Evolutionary conservation across 768 basidiomycete genomes (phyloP).

Genomic region (Tulasnella sp.): DNA sequence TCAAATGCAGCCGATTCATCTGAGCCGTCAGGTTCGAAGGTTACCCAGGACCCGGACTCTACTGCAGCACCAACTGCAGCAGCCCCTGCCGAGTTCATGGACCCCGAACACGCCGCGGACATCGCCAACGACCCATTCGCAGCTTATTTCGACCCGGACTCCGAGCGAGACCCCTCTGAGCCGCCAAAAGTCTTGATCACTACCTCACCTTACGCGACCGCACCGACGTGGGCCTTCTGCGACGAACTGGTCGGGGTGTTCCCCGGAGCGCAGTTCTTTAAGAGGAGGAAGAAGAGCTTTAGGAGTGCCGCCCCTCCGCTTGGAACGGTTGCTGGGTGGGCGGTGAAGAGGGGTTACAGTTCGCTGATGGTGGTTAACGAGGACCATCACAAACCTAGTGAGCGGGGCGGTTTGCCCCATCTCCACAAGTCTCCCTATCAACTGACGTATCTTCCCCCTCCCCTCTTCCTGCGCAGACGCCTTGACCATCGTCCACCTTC

Average conservation of each 20-base stretch:
- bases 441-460: too few relatives aligned
- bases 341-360: slow-evolving; percentile 79
- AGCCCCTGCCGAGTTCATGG: slow-evolving; percentile 31
- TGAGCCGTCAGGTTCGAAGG: neutral
- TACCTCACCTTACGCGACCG: slow-evolving; percentile 84
- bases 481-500: slow-evolving; percentile 85
- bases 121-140: slow-evolving; percentile 73
- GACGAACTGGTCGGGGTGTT: slow-evolving; percentile 86
- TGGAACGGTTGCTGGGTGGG: slow-evolving; percentile 90
- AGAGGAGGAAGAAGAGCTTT: slow-evolving; percentile 55
- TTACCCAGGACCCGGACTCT: neutral
- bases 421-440: neutral
- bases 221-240: slow-evolving; percentile 84
- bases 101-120: slow-evolving; percentile 61
- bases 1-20: neutral
- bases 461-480: slow-evolving; percentile 68
- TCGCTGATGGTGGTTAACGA: slow-evolving; percentile 93
- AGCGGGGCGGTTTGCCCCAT: slow-evolving; percentile 40
- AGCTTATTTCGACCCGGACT: slow-evolving; percentile 65
- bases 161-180: slow-evolving; percentile 36
- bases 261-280: slow-evolving; percentile 86
- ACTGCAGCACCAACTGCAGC: neutral
- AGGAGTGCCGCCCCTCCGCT: slow-evolving; percentile 80
- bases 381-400: slow-evolving; percentile 90
- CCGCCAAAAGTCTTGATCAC: slow-evolving; percentile 89